phyloP scores from a whole-genome alignment of 164 flowering plant genomes.

The Vitis cinerea region DNA sequence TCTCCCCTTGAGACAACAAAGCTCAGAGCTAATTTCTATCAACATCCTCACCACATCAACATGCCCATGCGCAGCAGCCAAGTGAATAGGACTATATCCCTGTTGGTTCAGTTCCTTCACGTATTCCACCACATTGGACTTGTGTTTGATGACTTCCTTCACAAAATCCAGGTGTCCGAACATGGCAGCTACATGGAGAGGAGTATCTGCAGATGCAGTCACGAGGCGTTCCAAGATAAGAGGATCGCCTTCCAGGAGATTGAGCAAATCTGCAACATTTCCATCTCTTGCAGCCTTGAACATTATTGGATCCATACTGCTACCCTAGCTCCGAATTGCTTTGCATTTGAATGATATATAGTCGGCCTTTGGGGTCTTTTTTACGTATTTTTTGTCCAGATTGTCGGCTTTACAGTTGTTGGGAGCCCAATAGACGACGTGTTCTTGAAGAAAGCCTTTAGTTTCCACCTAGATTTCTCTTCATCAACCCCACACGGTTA shows the following conservation, averaged over 20 bases:
- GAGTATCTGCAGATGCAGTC: background rate
- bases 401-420: no score
- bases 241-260: background rate
- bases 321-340: no score
- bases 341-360: no score
- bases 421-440: no score
- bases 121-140: background rate
- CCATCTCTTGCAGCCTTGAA: background rate
- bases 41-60: background rate
- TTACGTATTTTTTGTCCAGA: no score
- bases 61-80: conserved; percentile 16
- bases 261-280: background rate
- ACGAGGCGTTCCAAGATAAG: background rate
- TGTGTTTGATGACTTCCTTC: background rate
- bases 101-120: conserved; percentile 17
- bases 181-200: conserved; percentile 7
- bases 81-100: conserved; percentile 32
- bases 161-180: background rate
- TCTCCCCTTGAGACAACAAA: conserved; percentile 25
- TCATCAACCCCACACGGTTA: no score
- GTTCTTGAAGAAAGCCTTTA: no score
- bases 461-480: no score
- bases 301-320: no score
- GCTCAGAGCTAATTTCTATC: conserved; percentile 6
- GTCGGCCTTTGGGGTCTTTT: no score